Evolutionary conservation across 169 alveolate species (phyloP).

Genomic region (Plasmodium ovale): DNA sequence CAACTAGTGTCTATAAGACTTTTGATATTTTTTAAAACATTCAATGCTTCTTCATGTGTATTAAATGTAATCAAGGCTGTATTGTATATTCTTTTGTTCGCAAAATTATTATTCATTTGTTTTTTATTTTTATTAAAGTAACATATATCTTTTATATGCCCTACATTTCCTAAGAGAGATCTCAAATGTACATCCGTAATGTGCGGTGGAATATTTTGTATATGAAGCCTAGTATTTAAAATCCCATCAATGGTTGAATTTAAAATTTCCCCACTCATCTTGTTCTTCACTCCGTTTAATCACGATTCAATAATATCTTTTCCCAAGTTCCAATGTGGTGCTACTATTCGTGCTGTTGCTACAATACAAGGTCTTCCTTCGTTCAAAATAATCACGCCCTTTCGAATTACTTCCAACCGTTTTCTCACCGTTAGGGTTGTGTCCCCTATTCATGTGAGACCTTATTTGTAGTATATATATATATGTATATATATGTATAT

Average conservation of each 20-base stretch:
- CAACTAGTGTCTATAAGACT: conserved; percentile 35
- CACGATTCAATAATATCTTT: too few relatives aligned
- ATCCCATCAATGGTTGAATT: conserved; percentile 70
- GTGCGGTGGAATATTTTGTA: conserved; percentile 67
- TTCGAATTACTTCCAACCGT: too few relatives aligned
- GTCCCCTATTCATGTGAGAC: too few relatives aligned
- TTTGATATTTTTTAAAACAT: conserved; percentile 64
- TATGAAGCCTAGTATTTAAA: conserved; percentile 32
- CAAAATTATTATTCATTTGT: conserved; percentile 42
- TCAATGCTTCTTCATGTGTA: conserved; percentile 70
- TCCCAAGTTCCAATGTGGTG: too few relatives aligned
- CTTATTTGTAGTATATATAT: neutral
- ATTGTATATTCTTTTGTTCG: conserved; percentile 45
- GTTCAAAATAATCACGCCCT: too few relatives aligned
- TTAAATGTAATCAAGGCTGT: conserved; percentile 58
- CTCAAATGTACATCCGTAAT: conserved; percentile 61
- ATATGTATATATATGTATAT: neutral
- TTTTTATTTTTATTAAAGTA: conserved; percentile 66
- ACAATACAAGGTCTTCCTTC: too few relatives aligned
- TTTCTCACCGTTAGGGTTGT: too few relatives aligned
- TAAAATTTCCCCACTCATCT: conserved; percentile 50
- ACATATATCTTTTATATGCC: conserved; percentile 52
- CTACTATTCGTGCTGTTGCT: neutral
- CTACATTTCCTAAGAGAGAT: conserved; percentile 57
- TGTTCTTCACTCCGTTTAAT: neutral